Evolutionary conservation across 257 asterid species (phyloP).

Genomic region (Voacanga thouarsii): DNA sequence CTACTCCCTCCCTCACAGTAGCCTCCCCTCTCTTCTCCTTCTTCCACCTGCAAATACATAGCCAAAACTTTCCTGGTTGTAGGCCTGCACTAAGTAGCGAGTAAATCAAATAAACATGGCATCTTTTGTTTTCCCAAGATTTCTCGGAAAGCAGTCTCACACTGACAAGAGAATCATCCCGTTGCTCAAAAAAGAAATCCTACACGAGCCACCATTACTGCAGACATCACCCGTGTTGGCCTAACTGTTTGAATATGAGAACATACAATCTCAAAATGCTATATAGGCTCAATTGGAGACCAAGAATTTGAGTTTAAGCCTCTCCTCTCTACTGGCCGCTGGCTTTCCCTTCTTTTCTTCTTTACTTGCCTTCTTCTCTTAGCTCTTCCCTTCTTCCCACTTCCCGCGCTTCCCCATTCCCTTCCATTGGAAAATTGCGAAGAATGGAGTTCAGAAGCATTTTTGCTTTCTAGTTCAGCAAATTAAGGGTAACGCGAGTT

Average conservation of each 20-base stretch:
- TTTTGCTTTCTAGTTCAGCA: no score
- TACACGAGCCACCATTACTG: constrained; percentile 9
- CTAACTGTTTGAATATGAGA: constrained; percentile 13
- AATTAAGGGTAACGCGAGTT: no score
- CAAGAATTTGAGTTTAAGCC: constrained; percentile 20
- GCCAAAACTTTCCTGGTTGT: constrained; percentile 9
- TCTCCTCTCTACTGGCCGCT: background rate
- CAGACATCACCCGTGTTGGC: constrained; percentile 14
- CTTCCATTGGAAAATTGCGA: no score
- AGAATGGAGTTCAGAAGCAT: no score
- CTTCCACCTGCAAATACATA: no score
- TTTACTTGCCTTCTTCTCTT: no score
- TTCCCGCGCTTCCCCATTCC: no score
- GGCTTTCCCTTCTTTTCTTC: no score
- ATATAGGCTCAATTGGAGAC: constrained; percentile 9
- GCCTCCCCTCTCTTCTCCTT: no score
- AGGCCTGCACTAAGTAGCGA: background rate
- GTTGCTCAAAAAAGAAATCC: constrained; percentile 23
- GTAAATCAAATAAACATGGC: constrained; percentile 30
- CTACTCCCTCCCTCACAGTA: no score
- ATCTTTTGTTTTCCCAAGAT: constrained; percentile 39
- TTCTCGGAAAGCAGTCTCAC: constrained; percentile 45
- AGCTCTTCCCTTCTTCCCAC: no score
- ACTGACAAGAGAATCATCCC: constrained; percentile 32
- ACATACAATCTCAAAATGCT: constrained; percentile 20